Percentiles rank a stretch among this genome's conserved stretches.
Conservation (phyloP, 2,329 filamentous ascomycete species). For the Hypoxylon sp. region DNA sequence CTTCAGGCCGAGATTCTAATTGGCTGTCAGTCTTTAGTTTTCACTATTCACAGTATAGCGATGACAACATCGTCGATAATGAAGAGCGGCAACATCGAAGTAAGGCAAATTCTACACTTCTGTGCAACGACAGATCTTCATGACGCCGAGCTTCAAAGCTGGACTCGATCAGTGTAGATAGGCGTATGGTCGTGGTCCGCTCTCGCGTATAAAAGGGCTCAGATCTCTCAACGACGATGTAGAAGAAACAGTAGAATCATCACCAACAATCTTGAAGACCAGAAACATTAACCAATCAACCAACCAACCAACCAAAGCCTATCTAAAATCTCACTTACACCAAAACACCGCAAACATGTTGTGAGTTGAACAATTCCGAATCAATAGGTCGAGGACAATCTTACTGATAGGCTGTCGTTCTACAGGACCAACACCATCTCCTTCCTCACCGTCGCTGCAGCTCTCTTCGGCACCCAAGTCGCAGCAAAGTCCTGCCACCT, state of each 20-base stretch:
- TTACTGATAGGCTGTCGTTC: not conserved
- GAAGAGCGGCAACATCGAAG: conserved; percentile 3
- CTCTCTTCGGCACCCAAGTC: conserved; percentile 20
- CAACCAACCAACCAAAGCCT: not conserved
- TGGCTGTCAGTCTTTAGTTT: conserved; percentile 6
- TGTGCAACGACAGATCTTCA: not conserved
- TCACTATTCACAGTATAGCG: conserved; percentile 7
- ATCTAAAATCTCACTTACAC: conserved; percentile 2
- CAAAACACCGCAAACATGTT: conserved; percentile 8
- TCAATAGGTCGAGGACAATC: too few relatives aligned
- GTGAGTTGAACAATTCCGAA: conserved; percentile 1
- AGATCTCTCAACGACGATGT: not conserved
- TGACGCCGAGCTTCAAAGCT: not conserved
- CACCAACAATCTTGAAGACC: not conserved
- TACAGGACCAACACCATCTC: conserved; percentile 17
- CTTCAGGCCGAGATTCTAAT: conserved; percentile 1
- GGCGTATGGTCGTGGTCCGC: not conserved
- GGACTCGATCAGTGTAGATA: not conserved
- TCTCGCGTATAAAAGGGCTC: conserved; percentile 8
- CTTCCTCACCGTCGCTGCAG: conserved; percentile 10
- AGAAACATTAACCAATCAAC: not conserved
- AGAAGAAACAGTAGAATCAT: conserved; percentile 10
- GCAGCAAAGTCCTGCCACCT: conserved; percentile 18
- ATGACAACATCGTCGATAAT: conserved; percentile 12
- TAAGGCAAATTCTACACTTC: not conserved